Evolutionary conservation across 2,329 filamentous ascomycete species (phyloP), one percentile per base, ranked within the genome.

Genomic region (Pseudogymnoascus sp.): DNA sequence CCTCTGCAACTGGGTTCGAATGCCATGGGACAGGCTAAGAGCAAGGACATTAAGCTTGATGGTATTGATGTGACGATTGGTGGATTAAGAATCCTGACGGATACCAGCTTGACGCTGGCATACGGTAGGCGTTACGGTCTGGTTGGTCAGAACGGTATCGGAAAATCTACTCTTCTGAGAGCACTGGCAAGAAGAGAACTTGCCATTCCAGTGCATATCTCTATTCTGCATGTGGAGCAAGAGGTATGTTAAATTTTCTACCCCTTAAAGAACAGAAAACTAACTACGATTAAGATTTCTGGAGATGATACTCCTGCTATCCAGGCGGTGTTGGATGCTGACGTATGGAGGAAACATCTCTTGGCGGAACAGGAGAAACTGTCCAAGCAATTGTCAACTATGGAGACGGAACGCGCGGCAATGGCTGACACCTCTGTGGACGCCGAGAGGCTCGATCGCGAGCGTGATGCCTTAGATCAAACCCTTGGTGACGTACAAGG

Each of bases 61-160:
- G 92, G 90, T 70, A 91, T 96, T 73, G 95, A 99, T 76, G 90
- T 99, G 62, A 89, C 91, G 46, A 97, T 99, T 72, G 87, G 90
- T 66, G 93, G 93, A 63, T 83, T 86, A 72, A 88, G 95, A 65
- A 99, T 99, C 68, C 79, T 97, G 69, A 90, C 89, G 50, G 93
- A 99, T 75, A 96, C 93, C 59, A 91, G 86, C 62, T 80, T 99
- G 64, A 97, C 92, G 1, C 82, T 99, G 67, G 88, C 95, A 0
- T 97, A 96, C 75, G 92, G 93, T 62, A 88, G 93, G 73, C 88
- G 95, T 68, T 99, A 99, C 77, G 95, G 95, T 86, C 81, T 99
- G 68, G 95, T 99, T 69, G 95, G 95, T 83, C 90, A 97, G 82
- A 99, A 99, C 84, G 95, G 95, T 91, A 93, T 99, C 68, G 95